These are phyloP conservation scores for Candida freyschussii DNA, from an alignment of 1,139 yeast species.

Conservation along the genomic window DNA sequence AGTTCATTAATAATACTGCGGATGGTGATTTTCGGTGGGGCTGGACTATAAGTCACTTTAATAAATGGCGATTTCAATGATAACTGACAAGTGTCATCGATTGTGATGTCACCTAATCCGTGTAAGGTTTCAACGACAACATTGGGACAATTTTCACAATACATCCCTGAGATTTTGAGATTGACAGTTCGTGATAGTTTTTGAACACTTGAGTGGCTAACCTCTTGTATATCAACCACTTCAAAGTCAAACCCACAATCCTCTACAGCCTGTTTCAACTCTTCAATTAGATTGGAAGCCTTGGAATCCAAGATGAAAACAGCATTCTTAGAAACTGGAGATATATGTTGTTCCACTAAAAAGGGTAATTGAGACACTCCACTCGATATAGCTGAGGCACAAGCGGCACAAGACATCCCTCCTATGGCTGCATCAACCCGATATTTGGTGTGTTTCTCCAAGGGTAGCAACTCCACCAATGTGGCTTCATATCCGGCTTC, in stretches of 20 bases:
- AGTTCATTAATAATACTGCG: slow-evolving; percentile 49
- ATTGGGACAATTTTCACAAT: slow-evolving; percentile 65
- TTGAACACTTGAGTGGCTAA: slow-evolving; percentile 43
- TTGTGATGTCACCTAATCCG: slow-evolving; percentile 48
- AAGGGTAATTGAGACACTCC: slow-evolving; percentile 49
- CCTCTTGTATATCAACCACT: slow-evolving; percentile 33
- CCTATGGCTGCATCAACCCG: slow-evolving; percentile 59
- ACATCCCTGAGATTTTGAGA: slow-evolving; percentile 63
- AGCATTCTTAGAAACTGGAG: slow-evolving; percentile 57
- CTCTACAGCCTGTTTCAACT: slow-evolving; percentile 47
- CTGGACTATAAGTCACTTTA: slow-evolving; percentile 60
- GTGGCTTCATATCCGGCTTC: slow-evolving; percentile 57
- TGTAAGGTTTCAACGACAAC: slow-evolving; percentile 44
- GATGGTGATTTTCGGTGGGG: slow-evolving; percentile 45
- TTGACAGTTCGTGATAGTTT: slow-evolving; percentile 50
- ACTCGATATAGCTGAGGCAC: slow-evolving; percentile 51
- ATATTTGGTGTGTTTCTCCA: slow-evolving; percentile 39
- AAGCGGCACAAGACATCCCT: slow-evolving; percentile 74
- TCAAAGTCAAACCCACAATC: slow-evolving; percentile 65
- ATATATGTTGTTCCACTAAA: slow-evolving; percentile 49
- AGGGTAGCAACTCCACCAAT: slow-evolving; percentile 56
- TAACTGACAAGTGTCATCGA: slow-evolving; percentile 52
- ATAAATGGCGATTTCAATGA: slow-evolving; percentile 52
- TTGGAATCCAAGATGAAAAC: slow-evolving; percentile 47
- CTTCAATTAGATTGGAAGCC: slow-evolving; percentile 29